Conservation (phyloP, 2,329 filamentous ascomycete species). For the Venturia carpophila region DNA sequence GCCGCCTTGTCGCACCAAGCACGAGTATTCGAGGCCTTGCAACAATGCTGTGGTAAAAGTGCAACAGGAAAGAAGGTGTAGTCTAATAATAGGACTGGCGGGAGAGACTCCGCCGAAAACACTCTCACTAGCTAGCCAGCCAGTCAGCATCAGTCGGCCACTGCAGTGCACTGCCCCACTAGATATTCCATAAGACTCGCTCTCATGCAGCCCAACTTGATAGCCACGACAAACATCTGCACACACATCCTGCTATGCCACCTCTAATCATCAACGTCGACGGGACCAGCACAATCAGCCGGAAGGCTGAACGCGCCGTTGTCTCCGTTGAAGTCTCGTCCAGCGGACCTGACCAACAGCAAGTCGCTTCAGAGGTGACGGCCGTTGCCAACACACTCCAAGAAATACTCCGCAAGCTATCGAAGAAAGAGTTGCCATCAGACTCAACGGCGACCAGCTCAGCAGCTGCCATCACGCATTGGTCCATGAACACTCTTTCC, state of each 20-base stretch:
- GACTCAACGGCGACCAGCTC: not conserved
- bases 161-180: not conserved
- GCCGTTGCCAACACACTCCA: conserved; percentile 3
- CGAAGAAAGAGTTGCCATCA: not conserved
- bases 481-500: conserved; percentile 12
- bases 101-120: not conserved
- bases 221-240: not conserved
- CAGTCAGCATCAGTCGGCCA: not conserved
- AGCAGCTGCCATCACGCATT: not conserved
- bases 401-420: not conserved
- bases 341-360: not conserved
- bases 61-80: too few species aligned
- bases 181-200: not conserved
- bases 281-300: not conserved
- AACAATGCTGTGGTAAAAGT: too few species aligned
- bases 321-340: conserved; percentile 1
- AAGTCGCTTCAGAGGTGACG: conserved; percentile 3
- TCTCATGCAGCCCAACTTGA: not conserved
- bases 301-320: not conserved
- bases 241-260: not conserved
- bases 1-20: too few species aligned
- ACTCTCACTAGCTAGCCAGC: not conserved
- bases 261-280: conserved; percentile 4
- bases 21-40: too few species aligned
- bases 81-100: not conserved